Evolutionary conservation across 2,329 filamentous ascomycete genomes (phyloP), one percentile per base, ranked within the genome.

Genomic region (Venturiaceae sp.): DNA sequence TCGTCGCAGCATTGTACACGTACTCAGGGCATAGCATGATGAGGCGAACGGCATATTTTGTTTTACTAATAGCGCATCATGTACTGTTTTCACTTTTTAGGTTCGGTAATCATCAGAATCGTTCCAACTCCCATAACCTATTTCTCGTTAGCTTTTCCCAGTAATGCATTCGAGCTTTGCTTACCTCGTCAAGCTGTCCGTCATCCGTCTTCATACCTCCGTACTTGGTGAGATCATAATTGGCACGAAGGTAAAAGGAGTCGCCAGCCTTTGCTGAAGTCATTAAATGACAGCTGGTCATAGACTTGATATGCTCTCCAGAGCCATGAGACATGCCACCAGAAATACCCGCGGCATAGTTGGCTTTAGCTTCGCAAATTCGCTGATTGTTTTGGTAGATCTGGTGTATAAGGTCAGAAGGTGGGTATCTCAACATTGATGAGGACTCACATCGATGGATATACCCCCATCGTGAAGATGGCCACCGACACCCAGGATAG

Each of bases 31-130:
- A n/a, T n/a, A n/a, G n/a, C n/a, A n/a, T n/a, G n/a, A n/a, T n/a
- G n/a, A n/a, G n/a, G n/a, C n/a, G n/a, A n/a, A n/a, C n/a, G n/a
- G n/a, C n/a, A n/a, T n/a, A n/a, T n/a, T n/a, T n/a, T n/a, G n/a
- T n/a, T n/a, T n/a, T n/a, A 90, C n/a, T n/a, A n/a, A 87, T 86
- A 19, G n/a, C n/a, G n/a, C n/a, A n/a, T n/a, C n/a, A n/a, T n/a
- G 85, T n/a, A n/a, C n/a, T n/a, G n/a, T n/a, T n/a, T n/a, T n/a
- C n/a, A 77, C 63, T 82, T 75, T 64, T 74, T 50, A 11, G 36
- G 36, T 39, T 39, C 36, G 11, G 52, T 54, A 8, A 54, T n/a
- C 11, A 54, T 11, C 52, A 54, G 21, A 11, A 54, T 54, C 8
- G 30, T 34, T 39, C 52, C 52, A 28, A 54, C 52, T 9, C 52